Percentiles rank a stretch among this genome's conserved stretches.
Conservation (phyloP, 2,329 filamentous ascomycete species). For the Ophiobolus disseminans region DNA sequence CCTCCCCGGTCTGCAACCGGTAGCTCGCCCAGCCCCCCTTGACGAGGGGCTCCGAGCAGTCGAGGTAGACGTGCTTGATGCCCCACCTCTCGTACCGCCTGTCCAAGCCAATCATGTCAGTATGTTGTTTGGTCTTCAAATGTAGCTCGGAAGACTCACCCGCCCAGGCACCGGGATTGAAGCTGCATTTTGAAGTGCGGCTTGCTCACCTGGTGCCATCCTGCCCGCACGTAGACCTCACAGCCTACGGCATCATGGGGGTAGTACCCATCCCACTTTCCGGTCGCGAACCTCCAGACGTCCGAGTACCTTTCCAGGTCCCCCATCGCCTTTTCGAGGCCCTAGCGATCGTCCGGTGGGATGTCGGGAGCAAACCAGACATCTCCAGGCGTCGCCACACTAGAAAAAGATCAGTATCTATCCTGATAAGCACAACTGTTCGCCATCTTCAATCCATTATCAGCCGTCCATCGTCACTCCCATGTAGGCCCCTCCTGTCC, state of each 20-base stretch:
- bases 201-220: constrained; percentile 7
- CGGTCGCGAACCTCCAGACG: neutral
- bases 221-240: constrained; percentile 3
- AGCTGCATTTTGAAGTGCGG: constrained; percentile 16
- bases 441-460: no score
- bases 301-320: neutral
- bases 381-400: no score
- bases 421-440: no score
- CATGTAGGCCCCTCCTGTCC: no score
- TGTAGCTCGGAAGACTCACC: neutral
- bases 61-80: constrained; percentile 14
- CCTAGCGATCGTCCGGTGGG: neutral
- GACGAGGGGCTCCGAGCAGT: constrained; percentile 12
- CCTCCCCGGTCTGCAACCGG: neutral
- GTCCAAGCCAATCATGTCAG: neutral
- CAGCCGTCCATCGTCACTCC: no score
- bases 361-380: neutral
- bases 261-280: neutral
- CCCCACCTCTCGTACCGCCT: neutral
- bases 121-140: neutral
- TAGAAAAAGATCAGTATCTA: no score
- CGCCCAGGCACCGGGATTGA: neutral
- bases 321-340: neutral
- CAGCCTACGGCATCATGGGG: constrained; percentile 1
- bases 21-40: neutral